Conservation (phyloP, 129 eudicot species). For the Artemisia tridentata region DNA sequence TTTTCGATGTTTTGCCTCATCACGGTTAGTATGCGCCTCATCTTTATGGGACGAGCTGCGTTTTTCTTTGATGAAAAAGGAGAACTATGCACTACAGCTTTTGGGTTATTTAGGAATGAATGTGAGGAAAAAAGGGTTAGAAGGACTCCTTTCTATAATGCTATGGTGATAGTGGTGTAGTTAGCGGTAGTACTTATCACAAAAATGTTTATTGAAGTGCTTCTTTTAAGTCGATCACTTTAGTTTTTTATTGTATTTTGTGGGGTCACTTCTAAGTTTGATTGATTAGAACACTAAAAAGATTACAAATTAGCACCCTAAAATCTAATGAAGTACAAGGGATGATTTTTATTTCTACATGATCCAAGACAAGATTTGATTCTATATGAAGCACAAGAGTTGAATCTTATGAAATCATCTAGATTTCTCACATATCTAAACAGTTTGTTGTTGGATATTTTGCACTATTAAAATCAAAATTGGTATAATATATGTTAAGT, state of each 20-base stretch:
- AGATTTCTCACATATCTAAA: conserved; percentile 24
- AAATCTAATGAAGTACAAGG: conserved; percentile 14
- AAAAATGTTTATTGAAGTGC: conserved; percentile 40
- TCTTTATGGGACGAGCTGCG: conserved; percentile 14
- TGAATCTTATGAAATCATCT: conserved; percentile 27
- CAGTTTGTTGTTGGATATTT: conserved; percentile 25
- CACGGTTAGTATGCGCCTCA: conserved; percentile 44
- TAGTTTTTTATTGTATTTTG: conserved; percentile 18
- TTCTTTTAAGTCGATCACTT: conserved; percentile 30
- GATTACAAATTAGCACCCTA: conserved; percentile 1
- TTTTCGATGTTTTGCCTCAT: conserved; percentile 51
- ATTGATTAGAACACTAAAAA: conserved; percentile 12
- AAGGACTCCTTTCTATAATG: conserved; percentile 41
- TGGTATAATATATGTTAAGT: conserved; percentile 6
- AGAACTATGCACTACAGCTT: not conserved
- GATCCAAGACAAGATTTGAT: conserved; percentile 14
- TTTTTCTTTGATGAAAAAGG: conserved; percentile 18
- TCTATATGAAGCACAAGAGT: conserved; percentile 30
- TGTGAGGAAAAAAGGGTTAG: conserved; percentile 21
- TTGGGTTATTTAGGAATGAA: conserved; percentile 34
- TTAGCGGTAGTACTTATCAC: conserved; percentile 56
- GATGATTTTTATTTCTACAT: no score
- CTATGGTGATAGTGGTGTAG: conserved; percentile 46
- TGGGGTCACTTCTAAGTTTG: conserved; percentile 30
- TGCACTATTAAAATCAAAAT: not conserved